These are phyloP conservation scores for Blastobotrys arbuscula DNA, from an alignment of 1,139 yeast genomes.

Conservation along the genomic window DNA sequence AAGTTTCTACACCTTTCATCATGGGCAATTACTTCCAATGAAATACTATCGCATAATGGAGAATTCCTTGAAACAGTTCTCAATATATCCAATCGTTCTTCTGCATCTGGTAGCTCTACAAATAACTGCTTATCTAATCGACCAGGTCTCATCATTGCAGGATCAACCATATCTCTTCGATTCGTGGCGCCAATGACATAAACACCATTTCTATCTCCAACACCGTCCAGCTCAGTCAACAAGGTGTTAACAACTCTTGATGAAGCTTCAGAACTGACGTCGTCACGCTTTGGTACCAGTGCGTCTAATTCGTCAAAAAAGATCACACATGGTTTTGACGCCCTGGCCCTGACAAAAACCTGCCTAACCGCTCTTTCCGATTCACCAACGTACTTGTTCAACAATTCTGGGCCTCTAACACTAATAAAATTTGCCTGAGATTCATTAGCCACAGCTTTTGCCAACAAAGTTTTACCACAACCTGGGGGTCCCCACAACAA, in stretches of 20 bases:
- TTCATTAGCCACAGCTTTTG: slow-evolving; percentile 92
- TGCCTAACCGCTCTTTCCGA: slow-evolving; percentile 86
- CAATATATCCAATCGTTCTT: slow-evolving; percentile 76
- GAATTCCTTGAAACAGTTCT: slow-evolving; percentile 70
- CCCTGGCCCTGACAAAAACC: slow-evolving; percentile 83
- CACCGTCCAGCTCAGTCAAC: slow-evolving; percentile 89
- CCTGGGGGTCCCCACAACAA: slow-evolving; percentile 99
- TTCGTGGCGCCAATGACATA: slow-evolving; percentile 96
- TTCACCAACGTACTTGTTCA: slow-evolving; percentile 93
- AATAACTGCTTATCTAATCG: slow-evolving; percentile 88
- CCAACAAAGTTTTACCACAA: slow-evolving; percentile 88
- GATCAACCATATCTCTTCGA: slow-evolving; percentile 97
- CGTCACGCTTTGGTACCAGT: slow-evolving; percentile 87
- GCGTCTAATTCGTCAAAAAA: slow-evolving; percentile 97
- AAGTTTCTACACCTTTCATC: slow-evolving; percentile 82
- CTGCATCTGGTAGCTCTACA: slow-evolving; percentile 78
- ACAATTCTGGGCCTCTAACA: slow-evolving; percentile 92
- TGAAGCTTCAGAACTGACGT: slow-evolving; percentile 77
- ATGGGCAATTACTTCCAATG: slow-evolving; percentile 55
- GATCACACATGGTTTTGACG: slow-evolving; percentile 87
- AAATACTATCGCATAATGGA: slow-evolving; percentile 63
- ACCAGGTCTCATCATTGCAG: slow-evolving; percentile 97
- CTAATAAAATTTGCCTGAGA: slow-evolving; percentile 89
- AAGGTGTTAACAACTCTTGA: slow-evolving; percentile 92
- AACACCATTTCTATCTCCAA: slow-evolving; percentile 86